Percentiles rank a stretch among this genome's conserved stretches.
These are phyloP conservation scores for Lecanicillium sp. DNA, from an alignment of 2,329 filamentous ascomycete genomes.

Conservation along the genomic window DNA sequence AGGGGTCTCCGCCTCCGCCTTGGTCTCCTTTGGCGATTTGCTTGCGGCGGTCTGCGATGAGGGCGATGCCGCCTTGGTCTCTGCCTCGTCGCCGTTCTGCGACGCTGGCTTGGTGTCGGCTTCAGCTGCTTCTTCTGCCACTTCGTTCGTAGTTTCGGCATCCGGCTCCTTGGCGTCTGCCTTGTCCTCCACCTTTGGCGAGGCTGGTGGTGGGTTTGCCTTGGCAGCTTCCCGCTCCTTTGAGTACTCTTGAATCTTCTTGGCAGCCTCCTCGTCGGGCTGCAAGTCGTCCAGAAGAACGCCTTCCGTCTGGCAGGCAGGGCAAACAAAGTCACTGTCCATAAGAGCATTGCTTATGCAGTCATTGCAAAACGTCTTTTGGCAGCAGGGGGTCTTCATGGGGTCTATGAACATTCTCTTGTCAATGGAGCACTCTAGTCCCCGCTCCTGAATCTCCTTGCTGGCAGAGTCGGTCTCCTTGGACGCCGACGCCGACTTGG, in stretches of 20 bases:
- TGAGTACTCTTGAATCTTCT: constrained; percentile 71
- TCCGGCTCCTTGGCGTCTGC: constrained; percentile 36
- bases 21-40: constrained; percentile 16
- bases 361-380: constrained; percentile 97
- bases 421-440: constrained; percentile 91
- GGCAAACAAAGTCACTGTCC: constrained; percentile 95
- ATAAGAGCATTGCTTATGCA: constrained; percentile 99
- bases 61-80: constrained; percentile 14
- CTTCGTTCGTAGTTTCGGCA: constrained; percentile 21
- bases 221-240: constrained; percentile 50
- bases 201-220: constrained; percentile 31
- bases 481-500: constrained; percentile 76
- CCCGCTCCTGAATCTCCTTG: constrained; percentile 81
- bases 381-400: constrained; percentile 98
- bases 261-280: constrained; percentile 69
- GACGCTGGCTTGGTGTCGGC: not conserved
- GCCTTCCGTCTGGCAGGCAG: constrained; percentile 82
- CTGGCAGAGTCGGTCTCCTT: constrained; percentile 72
- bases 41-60: constrained; percentile 31
- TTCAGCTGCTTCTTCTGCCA: not conserved
- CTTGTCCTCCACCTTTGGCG: constrained; percentile 26
- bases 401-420: constrained; percentile 97
- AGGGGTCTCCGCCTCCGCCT: constrained; percentile 34
- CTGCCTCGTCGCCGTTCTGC: not conserved
- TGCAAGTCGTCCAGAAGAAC: constrained; percentile 89